Conservation (phyloP, 441 rosid species). For the Euphorbia corollata region DNA sequence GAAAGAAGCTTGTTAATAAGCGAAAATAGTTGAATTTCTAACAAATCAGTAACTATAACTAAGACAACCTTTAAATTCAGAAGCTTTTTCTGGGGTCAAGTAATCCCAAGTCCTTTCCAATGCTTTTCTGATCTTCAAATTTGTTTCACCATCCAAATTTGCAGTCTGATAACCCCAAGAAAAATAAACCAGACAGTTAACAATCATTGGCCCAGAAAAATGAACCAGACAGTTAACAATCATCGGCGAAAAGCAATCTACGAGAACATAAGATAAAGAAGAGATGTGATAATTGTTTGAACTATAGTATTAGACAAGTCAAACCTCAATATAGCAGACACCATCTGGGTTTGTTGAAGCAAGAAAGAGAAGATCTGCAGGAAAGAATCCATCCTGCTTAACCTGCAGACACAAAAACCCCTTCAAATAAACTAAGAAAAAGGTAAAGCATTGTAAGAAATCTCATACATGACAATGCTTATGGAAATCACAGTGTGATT, state of each 20-base stretch:
- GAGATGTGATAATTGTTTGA: neutral
- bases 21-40: neutral
- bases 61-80: constrained; percentile 75
- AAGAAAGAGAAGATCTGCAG: constrained; percentile 87
- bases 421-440: neutral
- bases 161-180: constrained; percentile 66
- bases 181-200: neutral
- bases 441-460: neutral
- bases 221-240: neutral
- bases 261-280: neutral
- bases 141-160: constrained; percentile 99
- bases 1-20: neutral
- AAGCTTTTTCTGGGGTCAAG: constrained; percentile 71
- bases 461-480: neutral
- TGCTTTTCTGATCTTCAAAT: constrained; percentile 95
- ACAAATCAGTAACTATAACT: neutral
- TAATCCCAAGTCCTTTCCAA: constrained; percentile 99
- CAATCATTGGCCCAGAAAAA: constrained; percentile 17
- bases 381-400: constrained; percentile 89
- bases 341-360: constrained; percentile 94
- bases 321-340: constrained; percentile 93
- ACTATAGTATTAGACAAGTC: neutral
- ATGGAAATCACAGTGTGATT: neutral
- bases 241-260: constrained; percentile 10
- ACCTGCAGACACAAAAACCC: constrained; percentile 46